These are phyloP conservation scores for Yarrowia hollandica DNA, from an alignment of 805 yeast species.

Conservation along the genomic window DNA sequence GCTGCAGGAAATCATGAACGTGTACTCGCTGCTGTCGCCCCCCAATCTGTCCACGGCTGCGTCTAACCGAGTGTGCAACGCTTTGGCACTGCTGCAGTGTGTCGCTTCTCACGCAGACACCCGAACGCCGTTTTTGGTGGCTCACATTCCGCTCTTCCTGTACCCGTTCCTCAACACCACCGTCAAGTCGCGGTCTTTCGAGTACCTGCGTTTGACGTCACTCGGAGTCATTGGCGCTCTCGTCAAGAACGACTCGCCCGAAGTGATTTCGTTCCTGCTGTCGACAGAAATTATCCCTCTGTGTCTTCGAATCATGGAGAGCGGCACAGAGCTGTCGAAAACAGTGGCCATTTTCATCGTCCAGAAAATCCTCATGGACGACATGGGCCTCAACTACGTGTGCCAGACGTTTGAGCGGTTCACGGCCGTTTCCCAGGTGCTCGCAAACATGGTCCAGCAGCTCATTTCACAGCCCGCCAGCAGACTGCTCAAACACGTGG, in stretches of 20 bases:
- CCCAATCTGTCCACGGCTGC: conserved; percentile 82
- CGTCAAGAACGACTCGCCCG: conserved; percentile 93
- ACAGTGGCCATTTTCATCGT: conserved; percentile 96
- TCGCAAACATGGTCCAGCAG: conserved; percentile 86
- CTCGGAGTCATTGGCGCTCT: conserved; percentile 96
- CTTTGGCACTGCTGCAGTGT: conserved; percentile 90
- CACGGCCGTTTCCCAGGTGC: conserved; percentile 87
- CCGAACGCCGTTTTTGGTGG: conserved; percentile 76
- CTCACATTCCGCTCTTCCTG: conserved; percentile 87
- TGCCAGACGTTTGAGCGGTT: conserved; percentile 95
- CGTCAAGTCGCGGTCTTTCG: conserved; percentile 89
- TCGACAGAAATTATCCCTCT: conserved; percentile 97
- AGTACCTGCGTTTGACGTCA: conserved; percentile 86
- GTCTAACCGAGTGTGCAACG: conserved; percentile 92
- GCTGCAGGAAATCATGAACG: conserved; percentile 83
- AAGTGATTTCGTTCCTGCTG: conserved; percentile 84
- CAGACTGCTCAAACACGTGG: conserved; percentile 85
- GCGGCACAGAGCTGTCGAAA: conserved; percentile 87
- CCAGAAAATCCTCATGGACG: conserved; percentile 89
- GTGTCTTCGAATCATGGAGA: conserved; percentile 92
- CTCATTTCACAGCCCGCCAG: conserved; percentile 74
- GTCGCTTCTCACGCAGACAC: conserved; percentile 95
- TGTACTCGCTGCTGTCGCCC: conserved; percentile 86
- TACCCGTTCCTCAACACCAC: conserved; percentile 93
- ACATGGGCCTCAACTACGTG: conserved; percentile 84